phyloP scores from a whole-genome alignment of 1,284 basidiomycete genomes.

The Leccinum subrobustum region DNA sequence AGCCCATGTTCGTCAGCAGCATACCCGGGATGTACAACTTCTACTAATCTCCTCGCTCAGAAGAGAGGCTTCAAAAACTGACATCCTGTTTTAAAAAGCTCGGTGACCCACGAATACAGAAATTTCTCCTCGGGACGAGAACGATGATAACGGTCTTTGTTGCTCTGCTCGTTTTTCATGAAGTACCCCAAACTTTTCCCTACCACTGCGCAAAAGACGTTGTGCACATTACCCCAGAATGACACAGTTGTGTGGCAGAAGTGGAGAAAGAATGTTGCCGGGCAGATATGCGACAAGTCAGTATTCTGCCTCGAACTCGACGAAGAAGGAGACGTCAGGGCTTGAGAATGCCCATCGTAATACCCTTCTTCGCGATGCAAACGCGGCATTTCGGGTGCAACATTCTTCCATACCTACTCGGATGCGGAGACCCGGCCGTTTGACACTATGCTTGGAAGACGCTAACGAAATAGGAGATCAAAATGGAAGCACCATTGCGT shows the following conservation, averaged over 20 bases:
- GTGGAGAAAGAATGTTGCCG: constrained; percentile 22
- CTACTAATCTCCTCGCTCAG: constrained; percentile 22
- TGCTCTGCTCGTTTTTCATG: constrained; percentile 17
- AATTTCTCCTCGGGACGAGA: constrained; percentile 18
- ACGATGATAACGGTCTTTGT: constrained; percentile 26
- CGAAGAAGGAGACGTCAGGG: background rate
- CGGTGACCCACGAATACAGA: constrained; percentile 5
- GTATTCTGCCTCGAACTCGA: background rate
- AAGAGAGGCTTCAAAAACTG: constrained; percentile 24
- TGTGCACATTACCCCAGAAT: constrained; percentile 19
- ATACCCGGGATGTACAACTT: constrained; percentile 32
- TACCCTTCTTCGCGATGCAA: constrained; percentile 15
- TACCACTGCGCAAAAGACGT: constrained; percentile 3
- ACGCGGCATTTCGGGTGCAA: background rate
- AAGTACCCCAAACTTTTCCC: background rate
- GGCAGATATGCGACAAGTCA: constrained; percentile 10
- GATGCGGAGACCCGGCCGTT: background rate
- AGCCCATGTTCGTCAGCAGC: constrained; percentile 28
- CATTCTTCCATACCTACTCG: background rate
- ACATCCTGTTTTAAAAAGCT: constrained; percentile 22
- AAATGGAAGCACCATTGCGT: background rate
- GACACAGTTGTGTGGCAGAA: constrained; percentile 24
- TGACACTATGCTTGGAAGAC: background rate
- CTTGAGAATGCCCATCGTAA: constrained; percentile 3
- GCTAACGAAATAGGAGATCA: background rate